Conservation (phyloP, 176 grass and related monocot species). For the Eragrostis curvula region DNA sequence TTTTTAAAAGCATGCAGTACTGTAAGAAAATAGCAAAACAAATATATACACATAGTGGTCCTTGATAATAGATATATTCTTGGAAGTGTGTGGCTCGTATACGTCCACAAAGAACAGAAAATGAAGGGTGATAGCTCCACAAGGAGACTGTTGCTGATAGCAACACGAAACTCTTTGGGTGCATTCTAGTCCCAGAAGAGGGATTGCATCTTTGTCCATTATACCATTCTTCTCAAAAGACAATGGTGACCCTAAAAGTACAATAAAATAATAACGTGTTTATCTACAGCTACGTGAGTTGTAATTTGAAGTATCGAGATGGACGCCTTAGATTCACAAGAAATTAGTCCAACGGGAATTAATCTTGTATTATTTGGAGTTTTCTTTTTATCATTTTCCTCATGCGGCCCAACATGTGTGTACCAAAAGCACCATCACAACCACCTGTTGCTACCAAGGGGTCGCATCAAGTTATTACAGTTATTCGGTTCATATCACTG, state of each 20-base stretch:
- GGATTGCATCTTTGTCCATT: background rate
- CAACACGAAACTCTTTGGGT: background rate
- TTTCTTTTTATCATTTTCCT: background rate
- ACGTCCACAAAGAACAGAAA: slow-evolving; percentile 21
- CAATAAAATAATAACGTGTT: background rate
- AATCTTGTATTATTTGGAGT: background rate
- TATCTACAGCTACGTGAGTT: background rate
- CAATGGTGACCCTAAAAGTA: background rate
- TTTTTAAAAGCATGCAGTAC: background rate
- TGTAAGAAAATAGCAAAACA: background rate
- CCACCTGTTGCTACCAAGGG: slow-evolving; percentile 33
- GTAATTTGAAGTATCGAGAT: background rate
- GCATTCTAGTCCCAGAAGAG: background rate
- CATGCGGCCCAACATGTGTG: background rate
- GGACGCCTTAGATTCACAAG: background rate
- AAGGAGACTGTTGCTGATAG: background rate
- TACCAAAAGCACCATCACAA: background rate
- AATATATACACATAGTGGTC: background rate
- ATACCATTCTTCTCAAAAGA: background rate
- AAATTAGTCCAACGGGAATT: background rate
- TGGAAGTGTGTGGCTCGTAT: background rate
- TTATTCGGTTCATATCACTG: slow-evolving; percentile 49
- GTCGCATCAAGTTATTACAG: slow-evolving; percentile 50
- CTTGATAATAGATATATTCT: background rate
- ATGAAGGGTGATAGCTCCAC: slow-evolving; percentile 6